phyloP scores from a whole-genome alignment of 371 early-diverging fungal genomes.

The Nematocida displodere region DNA sequence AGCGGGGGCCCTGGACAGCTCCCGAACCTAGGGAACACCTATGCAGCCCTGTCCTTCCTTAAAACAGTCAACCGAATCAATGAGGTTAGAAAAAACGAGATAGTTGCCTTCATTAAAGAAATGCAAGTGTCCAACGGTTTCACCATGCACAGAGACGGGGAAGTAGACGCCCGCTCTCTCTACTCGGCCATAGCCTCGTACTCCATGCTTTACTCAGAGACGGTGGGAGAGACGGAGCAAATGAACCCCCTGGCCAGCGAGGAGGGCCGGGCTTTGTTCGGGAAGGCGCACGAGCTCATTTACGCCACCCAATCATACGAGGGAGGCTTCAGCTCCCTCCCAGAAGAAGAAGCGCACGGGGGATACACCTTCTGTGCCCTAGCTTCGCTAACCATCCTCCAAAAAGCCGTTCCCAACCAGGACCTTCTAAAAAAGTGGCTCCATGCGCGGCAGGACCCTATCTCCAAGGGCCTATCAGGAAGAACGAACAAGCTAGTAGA shows the following conservation, averaged over 20 bases:
- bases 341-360: slow-evolving; percentile 86
- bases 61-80: background rate
- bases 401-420: slow-evolving; percentile 44
- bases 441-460: slow-evolving; percentile 72
- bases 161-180: slow-evolving; percentile 79
- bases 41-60: slow-evolving; percentile 29
- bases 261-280: slow-evolving; percentile 72
- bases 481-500: slow-evolving; percentile 90
- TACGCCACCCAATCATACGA: slow-evolving; percentile 74
- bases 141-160: slow-evolving; percentile 78
- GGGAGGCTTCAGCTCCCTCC: slow-evolving; percentile 80
- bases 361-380: slow-evolving; percentile 88
- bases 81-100: slow-evolving; percentile 64
- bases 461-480: slow-evolving; percentile 89
- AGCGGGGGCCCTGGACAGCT: background rate
- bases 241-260: slow-evolving; percentile 72
- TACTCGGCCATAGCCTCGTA: slow-evolving; percentile 75
- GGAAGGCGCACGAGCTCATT: slow-evolving; percentile 69
- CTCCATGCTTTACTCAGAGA: slow-evolving; percentile 29
- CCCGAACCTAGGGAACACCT: slow-evolving; percentile 41
- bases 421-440: slow-evolving; percentile 69
- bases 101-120: slow-evolving; percentile 71
- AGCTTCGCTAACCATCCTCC: slow-evolving; percentile 76
- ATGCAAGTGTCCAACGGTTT: slow-evolving; percentile 83
- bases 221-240: background rate